Evolutionary conservation across 345 rosid species (phyloP), one percentile per base, ranked within the genome.

Genomic region (Eucalyptus globulus): DNA sequence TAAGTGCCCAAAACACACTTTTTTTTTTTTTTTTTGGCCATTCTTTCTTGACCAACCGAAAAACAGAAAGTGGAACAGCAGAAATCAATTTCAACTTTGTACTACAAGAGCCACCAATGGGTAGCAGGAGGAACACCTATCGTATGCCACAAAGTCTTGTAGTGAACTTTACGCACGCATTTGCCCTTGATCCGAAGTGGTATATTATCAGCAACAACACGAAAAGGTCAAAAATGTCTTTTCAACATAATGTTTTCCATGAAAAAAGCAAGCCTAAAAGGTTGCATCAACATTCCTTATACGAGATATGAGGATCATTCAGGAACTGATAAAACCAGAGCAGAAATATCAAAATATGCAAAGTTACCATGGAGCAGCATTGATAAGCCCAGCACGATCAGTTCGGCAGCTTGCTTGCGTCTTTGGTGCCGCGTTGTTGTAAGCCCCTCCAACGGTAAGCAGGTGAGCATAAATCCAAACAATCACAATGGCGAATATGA

Each of bases 391-490:
- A 87, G 99, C 88, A 89, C 99, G 98, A 90, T 98, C 99, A 88
- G 99, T 98, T 31, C 99, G 94, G 87, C 99, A 97, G 93, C 97
- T 96, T 85, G 26, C 47, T 92, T 97, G 99, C 49, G 99, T 98
- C 86, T 83, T 94, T 47, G 94, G 94, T 88, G 96, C 91, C 31
- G 92, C 95, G 54, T 88, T 90, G 89, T 98, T 95, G 92, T 98
- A 97, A 43, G 99, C 99, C 91, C 99, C 99, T 88, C 99, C 99
- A 85, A 97, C 96, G 3, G 99, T 97, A 37, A 98, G 99, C 54
- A 98, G 93, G 92, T 94, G 97, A 80, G 99, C 99, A 94, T 95
- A 97, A 56, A 98, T 92, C 99, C 99, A 98, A 51, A 98, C 98
- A 91, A 96, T 91, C 58, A 86, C 99, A 90, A 98, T 93, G 2